Conservation (phyloP, 2,329 filamentous ascomycete genomes). For the Diaporthe vexans region DNA sequence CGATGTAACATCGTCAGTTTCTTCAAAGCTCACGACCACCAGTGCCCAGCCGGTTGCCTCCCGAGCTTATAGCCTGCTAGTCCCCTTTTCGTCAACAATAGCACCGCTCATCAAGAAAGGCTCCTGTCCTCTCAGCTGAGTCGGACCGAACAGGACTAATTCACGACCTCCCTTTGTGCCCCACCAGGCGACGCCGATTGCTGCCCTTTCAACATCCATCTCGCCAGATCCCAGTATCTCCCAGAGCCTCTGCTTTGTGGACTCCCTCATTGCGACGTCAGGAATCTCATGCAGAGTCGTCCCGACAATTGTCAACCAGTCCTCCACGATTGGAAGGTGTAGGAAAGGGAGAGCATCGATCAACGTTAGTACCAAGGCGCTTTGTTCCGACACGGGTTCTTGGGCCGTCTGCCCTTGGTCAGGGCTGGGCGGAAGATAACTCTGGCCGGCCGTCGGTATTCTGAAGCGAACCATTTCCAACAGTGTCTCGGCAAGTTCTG, state of each 20-base stretch:
- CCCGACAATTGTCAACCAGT: constrained; percentile 84
- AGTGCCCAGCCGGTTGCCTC: background rate
- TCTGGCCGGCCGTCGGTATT: constrained; percentile 66
- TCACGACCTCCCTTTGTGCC: constrained; percentile 70
- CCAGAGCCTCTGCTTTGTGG: constrained; percentile 81
- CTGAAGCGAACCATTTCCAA: constrained; percentile 83
- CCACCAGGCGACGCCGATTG: constrained; percentile 90
- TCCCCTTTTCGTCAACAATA: constrained; percentile 52
- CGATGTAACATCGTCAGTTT: background rate
- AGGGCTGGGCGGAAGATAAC: constrained; percentile 56
- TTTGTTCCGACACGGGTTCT: constrained; percentile 78
- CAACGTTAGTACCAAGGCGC: constrained; percentile 80
- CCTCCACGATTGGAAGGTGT: constrained; percentile 77
- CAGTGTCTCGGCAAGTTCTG: constrained; percentile 83
- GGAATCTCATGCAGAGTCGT: constrained; percentile 75
- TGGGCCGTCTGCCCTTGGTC: constrained; percentile 51
- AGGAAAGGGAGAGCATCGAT: constrained; percentile 85
- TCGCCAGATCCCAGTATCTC: constrained; percentile 84
- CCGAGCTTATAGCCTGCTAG: constrained; percentile 53
- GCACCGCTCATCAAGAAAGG: constrained; percentile 70
- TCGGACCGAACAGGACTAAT: constrained; percentile 57
- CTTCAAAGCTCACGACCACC: background rate
- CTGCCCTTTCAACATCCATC: constrained; percentile 88
- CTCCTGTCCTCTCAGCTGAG: constrained; percentile 45
- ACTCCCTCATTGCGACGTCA: constrained; percentile 72